Conservation (phyloP, 805 yeast species). For the Cyberlindnera nakhonratchasimensis region DNA sequence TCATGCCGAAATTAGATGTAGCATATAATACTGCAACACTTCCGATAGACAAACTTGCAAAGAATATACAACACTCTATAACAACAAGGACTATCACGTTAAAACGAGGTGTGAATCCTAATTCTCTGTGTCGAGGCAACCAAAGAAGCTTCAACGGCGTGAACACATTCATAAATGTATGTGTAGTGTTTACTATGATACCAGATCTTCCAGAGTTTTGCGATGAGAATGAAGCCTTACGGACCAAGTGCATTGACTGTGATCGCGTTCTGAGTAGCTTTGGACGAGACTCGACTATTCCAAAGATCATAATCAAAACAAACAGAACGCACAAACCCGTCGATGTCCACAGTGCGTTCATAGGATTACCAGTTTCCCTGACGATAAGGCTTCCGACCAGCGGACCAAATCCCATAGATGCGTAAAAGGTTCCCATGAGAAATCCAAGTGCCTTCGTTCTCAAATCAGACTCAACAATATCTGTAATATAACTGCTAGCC, state of each 20-base stretch:
- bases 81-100: slow-evolving; percentile 48
- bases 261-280: slow-evolving; percentile 49
- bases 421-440: slow-evolving; percentile 53
- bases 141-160: slow-evolving; percentile 53
- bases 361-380: slow-evolving; percentile 27
- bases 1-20: slow-evolving; percentile 51
- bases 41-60: slow-evolving; percentile 39
- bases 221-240: slow-evolving; percentile 31
- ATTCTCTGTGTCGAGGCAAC: slow-evolving; percentile 39
- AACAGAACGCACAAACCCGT: slow-evolving; percentile 31
- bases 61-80: slow-evolving; percentile 42
- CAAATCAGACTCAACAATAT: slow-evolving; percentile 60
- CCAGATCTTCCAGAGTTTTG: slow-evolving; percentile 18
- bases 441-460: slow-evolving; percentile 59
- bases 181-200: neutral
- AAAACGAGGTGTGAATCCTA: slow-evolving; percentile 36
- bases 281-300: slow-evolving; percentile 66
- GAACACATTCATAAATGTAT: slow-evolving; percentile 1
- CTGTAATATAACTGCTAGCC: slow-evolving; percentile 68
- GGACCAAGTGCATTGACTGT: slow-evolving; percentile 34
- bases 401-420: slow-evolving; percentile 66
- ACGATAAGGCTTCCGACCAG: slow-evolving; percentile 45
- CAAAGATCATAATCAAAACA: slow-evolving; percentile 33
- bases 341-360: slow-evolving; percentile 32
- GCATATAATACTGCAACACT: slow-evolving; percentile 49